Conservation (phyloP, 495 filamentous ascomycete species). For the Xylaria palmicola region DNA sequence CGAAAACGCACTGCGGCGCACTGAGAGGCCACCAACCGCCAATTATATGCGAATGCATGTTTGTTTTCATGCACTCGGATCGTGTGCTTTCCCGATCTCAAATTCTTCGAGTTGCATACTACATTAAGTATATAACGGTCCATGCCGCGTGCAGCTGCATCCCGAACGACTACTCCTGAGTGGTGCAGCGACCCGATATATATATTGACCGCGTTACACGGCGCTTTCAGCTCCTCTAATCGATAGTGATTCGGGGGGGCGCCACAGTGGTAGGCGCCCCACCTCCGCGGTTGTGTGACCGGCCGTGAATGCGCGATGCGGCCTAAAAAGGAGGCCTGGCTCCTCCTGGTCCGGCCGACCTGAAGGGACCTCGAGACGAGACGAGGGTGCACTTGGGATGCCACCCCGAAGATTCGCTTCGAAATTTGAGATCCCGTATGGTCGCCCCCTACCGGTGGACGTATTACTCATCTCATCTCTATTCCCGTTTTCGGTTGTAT, state of each 20-base stretch:
- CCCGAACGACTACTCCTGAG: not conserved
- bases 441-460: too few relatives aligned
- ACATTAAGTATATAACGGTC: not conserved
- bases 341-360: too few relatives aligned
- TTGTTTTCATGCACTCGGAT: not conserved
- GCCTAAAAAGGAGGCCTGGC: not conserved
- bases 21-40: too few relatives aligned
- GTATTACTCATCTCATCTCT: too few relatives aligned
- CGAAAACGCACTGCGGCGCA: too few relatives aligned
- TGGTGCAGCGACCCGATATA: slow-evolving; percentile 5
- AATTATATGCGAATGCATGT: too few relatives aligned
- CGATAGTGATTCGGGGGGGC: not conserved
- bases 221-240: slow-evolving; percentile 11
- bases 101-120: not conserved
- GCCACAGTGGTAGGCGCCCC: not conserved
- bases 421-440: not conserved
- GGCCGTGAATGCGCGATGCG: not conserved
- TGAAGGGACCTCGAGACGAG: not conserved
- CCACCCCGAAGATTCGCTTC: too few relatives aligned
- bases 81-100: not conserved
- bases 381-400: too few relatives aligned
- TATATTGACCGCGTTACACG: slow-evolving; percentile 1
- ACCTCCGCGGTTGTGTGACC: not conserved
- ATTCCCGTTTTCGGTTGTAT: too few relatives aligned
- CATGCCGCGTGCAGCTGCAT: not conserved